A percentile compares a stretch with the other conserved stretches of the same genome.
These are phyloP conservation scores for Ogataea pilisensis DNA, from an alignment of 805 yeast genomes.

Conservation along the genomic window DNA sequence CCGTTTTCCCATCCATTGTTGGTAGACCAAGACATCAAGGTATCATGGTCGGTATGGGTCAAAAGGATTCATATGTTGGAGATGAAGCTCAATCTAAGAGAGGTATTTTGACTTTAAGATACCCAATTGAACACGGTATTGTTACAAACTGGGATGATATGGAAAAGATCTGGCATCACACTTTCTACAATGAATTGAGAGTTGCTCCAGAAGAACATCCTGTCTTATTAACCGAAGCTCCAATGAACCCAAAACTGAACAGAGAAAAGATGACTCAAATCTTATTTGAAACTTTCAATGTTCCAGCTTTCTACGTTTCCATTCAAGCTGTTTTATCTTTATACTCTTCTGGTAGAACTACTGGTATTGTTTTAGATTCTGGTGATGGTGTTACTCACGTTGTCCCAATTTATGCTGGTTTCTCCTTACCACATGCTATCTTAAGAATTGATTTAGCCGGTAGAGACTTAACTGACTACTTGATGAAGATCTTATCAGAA, in stretches of 20 bases:
- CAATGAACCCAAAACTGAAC: conserved; percentile 99
- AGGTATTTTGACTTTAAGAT: conserved; percentile 98
- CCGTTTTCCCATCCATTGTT: conserved; percentile 99
- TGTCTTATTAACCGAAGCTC: conserved; percentile 98
- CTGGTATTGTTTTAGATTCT: conserved; percentile 98
- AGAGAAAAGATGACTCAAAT: conserved; percentile 99
- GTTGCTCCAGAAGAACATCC: conserved; percentile 99
- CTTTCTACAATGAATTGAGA: conserved; percentile 99
- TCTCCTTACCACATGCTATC: conserved; percentile 98
- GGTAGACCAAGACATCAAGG: conserved; percentile 99
- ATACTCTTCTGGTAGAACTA: conserved; percentile 99
- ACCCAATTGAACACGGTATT: conserved; percentile 99
- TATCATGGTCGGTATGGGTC: conserved; percentile 99
- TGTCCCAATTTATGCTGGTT: conserved; percentile 99
- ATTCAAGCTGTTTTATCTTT: conserved; percentile 98
- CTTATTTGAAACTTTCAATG: conserved; percentile 98
- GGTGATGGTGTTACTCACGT: conserved; percentile 99
- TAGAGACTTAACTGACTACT: conserved; percentile 98
- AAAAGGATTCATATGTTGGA: conserved; percentile 99
- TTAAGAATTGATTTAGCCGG: conserved; percentile 99
- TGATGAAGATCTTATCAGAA: conserved; percentile 97
- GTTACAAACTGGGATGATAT: conserved; percentile 99
- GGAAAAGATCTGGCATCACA: conserved; percentile 99
- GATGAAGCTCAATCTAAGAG: conserved; percentile 99
- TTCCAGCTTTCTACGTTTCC: conserved; percentile 98